Evolutionary conservation across 306 rosid genomes (phyloP).

Genomic region (Quillaja saponaria): DNA sequence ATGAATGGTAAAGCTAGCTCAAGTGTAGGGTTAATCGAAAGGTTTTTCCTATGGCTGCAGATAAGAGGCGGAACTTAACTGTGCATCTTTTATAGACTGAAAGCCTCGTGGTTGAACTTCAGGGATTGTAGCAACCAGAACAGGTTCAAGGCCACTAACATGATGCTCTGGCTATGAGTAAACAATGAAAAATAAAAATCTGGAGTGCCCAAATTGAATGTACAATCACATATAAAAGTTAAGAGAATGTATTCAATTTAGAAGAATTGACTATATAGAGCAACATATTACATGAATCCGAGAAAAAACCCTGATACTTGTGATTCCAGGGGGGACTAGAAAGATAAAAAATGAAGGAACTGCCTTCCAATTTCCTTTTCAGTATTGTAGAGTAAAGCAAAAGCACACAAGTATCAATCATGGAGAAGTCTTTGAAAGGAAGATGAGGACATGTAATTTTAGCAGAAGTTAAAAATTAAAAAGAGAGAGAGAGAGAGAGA

Average conservation of each 20-base stretch:
- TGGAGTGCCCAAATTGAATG: conserved; percentile 27
- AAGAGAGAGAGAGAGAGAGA: no score
- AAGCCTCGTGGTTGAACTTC: conserved; percentile 80
- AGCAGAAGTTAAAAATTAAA: no score
- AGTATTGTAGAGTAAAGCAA: no score
- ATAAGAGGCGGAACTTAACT: conserved; percentile 80
- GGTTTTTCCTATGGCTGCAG: conserved; percentile 4
- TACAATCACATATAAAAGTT: conserved; percentile 16
- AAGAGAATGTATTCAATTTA: background rate
- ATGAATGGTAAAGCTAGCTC: background rate
- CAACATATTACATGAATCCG: background rate
- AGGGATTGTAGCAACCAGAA: conserved; percentile 83
- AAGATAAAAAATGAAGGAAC: no score
- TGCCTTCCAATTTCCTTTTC: no score
- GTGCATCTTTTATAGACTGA: conserved; percentile 74
- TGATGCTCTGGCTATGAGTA: conserved; percentile 81
- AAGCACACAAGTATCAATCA: no score
- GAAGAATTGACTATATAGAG: background rate
- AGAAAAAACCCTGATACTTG: background rate
- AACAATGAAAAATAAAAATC: conserved; percentile 54
- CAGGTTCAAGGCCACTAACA: conserved; percentile 63
- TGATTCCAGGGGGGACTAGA: no score
- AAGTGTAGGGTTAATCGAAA: conserved; percentile 4
- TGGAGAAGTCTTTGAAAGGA: no score
- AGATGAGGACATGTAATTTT: no score